These are phyloP conservation scores for Trifolium repens DNA, from an alignment of 306 rosid species.

Conservation along the genomic window DNA sequence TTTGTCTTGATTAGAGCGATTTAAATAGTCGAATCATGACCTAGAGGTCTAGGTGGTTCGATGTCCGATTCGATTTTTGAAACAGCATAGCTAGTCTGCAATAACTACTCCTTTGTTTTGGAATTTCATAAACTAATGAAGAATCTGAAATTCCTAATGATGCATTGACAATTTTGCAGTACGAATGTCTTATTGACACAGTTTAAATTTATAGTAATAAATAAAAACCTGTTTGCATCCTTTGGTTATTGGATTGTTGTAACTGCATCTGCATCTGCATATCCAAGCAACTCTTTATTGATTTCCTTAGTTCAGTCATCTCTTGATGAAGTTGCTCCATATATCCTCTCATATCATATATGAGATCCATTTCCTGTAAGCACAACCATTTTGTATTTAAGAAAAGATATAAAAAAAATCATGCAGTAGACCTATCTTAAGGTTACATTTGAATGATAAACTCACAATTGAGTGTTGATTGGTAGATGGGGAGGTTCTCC, in stretches of 20 bases:
- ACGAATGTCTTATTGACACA: background rate
- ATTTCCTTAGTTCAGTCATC: slow-evolving; percentile 78
- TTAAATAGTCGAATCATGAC: background rate
- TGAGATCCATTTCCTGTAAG: slow-evolving; percentile 75
- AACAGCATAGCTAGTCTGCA: background rate
- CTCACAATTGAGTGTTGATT: slow-evolving; percentile 63
- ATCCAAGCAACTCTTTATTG: slow-evolving; percentile 72
- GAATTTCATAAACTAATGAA: slow-evolving; percentile 12
- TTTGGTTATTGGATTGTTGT: slow-evolving; percentile 63
- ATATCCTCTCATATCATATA: slow-evolving; percentile 71
- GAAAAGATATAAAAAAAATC: background rate
- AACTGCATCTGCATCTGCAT: slow-evolving; percentile 70
- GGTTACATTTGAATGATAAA: slow-evolving; percentile 28
- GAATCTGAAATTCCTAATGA: slow-evolving; percentile 17
- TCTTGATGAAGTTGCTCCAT: slow-evolving; percentile 78
- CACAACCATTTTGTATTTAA: background rate
- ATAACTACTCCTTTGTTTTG: background rate
- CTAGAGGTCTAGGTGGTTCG: background rate
- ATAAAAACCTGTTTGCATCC: slow-evolving; percentile 59
- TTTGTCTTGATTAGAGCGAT: background rate
- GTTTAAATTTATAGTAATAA: slow-evolving; percentile 14
- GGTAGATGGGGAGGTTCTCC: slow-evolving; percentile 45
- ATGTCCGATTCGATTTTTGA: background rate
- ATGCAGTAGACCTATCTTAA: background rate
- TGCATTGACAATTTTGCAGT: background rate